phyloP scores from a whole-genome alignment of 2,329 filamentous ascomycete genomes.

The Fusarium tupiense region DNA sequence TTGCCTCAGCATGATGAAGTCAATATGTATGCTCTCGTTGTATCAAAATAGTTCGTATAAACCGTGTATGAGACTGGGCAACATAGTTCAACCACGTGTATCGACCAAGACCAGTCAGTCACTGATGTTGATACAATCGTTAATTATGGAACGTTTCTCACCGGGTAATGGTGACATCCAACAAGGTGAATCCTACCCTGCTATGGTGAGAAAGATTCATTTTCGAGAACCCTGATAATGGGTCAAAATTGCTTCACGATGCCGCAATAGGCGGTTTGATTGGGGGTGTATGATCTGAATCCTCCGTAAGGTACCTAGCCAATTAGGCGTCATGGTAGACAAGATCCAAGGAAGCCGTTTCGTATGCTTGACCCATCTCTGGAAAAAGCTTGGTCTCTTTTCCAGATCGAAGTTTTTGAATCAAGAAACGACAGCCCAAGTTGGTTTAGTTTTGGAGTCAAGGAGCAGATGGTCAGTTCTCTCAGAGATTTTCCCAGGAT shows the following conservation, averaged over 20 bases:
- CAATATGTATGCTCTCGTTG: neutral
- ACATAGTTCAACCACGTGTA: neutral
- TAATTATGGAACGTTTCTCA: neutral
- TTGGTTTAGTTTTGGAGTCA: slow-evolving; percentile 8
- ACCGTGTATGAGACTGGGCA: neutral
- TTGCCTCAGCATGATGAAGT: neutral
- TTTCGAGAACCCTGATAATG: slow-evolving; percentile 10
- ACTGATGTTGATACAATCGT: neutral
- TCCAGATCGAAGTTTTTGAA: slow-evolving; percentile 14
- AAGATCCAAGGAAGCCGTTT: slow-evolving; percentile 15
- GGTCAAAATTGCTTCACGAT: slow-evolving; percentile 24
- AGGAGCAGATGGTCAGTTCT: slow-evolving; percentile 9
- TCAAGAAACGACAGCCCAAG: slow-evolving; percentile 17
- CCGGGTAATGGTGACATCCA: neutral
- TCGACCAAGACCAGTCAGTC: slow-evolving; percentile 4
- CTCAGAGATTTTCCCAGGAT: slow-evolving; percentile 39
- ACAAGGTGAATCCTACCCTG: slow-evolving; percentile 6
- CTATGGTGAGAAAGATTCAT: slow-evolving; percentile 5
- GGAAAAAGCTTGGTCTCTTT: slow-evolving; percentile 25
- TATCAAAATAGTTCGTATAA: neutral
- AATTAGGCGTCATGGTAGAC: neutral
- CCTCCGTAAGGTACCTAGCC: neutral
- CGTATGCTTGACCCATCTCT: slow-evolving; percentile 11
- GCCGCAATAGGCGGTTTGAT: slow-evolving; percentile 2
- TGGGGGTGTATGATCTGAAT: neutral